Evolutionary conservation across 2,329 filamentous ascomycete genomes (phyloP).

Genomic region (Ophiostoma fasciatum): DNA sequence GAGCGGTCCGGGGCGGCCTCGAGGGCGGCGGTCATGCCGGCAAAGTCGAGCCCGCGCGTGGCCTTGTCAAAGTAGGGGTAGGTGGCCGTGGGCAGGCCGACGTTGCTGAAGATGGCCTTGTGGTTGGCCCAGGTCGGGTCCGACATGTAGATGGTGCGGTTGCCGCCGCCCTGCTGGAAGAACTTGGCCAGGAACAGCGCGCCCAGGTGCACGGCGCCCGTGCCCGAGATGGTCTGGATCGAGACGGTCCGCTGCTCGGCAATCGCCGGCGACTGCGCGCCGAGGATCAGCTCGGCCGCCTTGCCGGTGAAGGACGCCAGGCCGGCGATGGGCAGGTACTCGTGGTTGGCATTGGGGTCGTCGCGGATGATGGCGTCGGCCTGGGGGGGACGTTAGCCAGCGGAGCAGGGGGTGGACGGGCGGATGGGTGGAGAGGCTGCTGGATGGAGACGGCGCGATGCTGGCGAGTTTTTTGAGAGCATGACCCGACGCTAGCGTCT

Average conservation of each 20-base stretch:
- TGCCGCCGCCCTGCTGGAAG: slow-evolving; percentile 52
- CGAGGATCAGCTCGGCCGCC: slow-evolving; percentile 81
- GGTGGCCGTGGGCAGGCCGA: slow-evolving; percentile 57
- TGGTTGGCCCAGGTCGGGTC: slow-evolving; percentile 98
- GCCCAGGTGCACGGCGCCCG: slow-evolving; percentile 85
- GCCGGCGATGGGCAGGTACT: slow-evolving; percentile 94
- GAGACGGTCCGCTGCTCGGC: slow-evolving; percentile 68
- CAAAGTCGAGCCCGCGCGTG: slow-evolving; percentile 95
- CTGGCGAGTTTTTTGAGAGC: no score
- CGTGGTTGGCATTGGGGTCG: slow-evolving; percentile 87
- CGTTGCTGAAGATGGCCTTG: slow-evolving; percentile 94
- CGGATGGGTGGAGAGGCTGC: no score
- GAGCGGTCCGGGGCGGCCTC: slow-evolving; percentile 75
- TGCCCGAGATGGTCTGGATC: slow-evolving; percentile 92
- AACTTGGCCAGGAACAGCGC: slow-evolving; percentile 89
- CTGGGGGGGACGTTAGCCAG: slow-evolving; percentile 28
- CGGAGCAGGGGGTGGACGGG: slow-evolving; percentile 8
- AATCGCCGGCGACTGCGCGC: slow-evolving; percentile 65
- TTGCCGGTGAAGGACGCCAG: slow-evolving; percentile 74
- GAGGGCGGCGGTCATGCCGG: slow-evolving; percentile 81
- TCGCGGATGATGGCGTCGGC: slow-evolving; percentile 80
- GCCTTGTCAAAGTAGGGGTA: slow-evolving; percentile 99
- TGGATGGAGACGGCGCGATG: no score
- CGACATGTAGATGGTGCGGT: slow-evolving; percentile 73
- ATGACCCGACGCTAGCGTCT: no score